Conservation (phyloP, 176 grass and related monocot genomes). For the Puccinellia tenuiflora region DNA sequence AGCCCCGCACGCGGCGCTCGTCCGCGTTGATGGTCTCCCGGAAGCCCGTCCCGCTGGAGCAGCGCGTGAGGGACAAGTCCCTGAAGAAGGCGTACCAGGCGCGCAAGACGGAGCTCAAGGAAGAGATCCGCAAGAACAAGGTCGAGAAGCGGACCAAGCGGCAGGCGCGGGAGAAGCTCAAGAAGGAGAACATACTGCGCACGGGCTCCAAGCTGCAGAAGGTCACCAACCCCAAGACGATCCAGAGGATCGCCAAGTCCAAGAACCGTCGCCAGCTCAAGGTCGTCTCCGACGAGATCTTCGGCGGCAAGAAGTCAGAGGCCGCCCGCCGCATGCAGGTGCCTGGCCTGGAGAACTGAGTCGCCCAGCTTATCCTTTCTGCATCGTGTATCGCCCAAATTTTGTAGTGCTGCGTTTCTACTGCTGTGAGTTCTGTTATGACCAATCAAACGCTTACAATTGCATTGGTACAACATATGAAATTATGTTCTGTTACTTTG, state of each 20-base stretch:
- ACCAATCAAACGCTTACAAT: not conserved
- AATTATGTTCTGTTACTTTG: not conserved
- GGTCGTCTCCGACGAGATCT: constrained; percentile 73
- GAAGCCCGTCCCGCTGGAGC: constrained; percentile 56
- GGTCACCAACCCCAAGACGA: constrained; percentile 89
- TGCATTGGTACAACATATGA: not conserved
- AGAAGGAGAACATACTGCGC: constrained; percentile 76
- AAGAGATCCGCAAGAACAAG: constrained; percentile 84
- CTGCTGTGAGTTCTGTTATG: not conserved
- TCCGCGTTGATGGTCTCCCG: constrained; percentile 56
- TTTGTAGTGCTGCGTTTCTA: constrained; percentile 21
- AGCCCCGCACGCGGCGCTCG: constrained; percentile 62
- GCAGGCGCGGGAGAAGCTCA: constrained; percentile 92
- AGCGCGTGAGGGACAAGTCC: constrained; percentile 72
- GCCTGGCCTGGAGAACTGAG: constrained; percentile 38
- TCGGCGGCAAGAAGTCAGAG: constrained; percentile 50
- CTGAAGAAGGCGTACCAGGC: constrained; percentile 74
- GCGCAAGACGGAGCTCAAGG: constrained; percentile 79
- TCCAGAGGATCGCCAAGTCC: constrained; percentile 95
- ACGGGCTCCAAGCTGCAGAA: constrained; percentile 80
- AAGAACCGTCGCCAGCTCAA: constrained; percentile 76
- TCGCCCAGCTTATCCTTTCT: not conserved
- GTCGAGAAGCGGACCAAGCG: constrained; percentile 63
- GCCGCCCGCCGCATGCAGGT: constrained; percentile 39
- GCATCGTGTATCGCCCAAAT: not conserved